A percentile compares a stretch with the other conserved stretches of the same genome.
Conservation (phyloP, 345 rosid species). For the Gossypium stocksii region DNA sequence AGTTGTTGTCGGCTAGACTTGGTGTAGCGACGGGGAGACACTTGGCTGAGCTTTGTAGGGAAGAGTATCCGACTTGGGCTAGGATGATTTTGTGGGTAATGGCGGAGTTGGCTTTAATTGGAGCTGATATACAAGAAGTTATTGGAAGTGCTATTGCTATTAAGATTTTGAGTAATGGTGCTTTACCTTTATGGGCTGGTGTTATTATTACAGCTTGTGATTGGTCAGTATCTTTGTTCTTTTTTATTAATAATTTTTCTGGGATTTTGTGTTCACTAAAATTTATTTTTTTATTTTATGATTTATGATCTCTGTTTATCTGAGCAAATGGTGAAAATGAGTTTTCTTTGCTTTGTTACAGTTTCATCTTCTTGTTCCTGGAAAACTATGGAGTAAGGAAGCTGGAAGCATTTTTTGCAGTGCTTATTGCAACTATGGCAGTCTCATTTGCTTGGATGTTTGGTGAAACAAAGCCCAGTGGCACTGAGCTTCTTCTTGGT, state of each 20-base stretch:
- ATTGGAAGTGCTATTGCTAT: constrained; percentile 94
- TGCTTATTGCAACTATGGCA: constrained; percentile 80
- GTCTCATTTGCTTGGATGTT: constrained; percentile 95
- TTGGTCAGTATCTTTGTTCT: constrained; percentile 46
- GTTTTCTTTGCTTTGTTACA: constrained; percentile 29
- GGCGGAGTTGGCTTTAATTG: constrained; percentile 90
- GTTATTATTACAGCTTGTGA: constrained; percentile 85
- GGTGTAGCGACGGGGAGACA: constrained; percentile 95
- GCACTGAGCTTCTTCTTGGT: constrained; percentile 78
- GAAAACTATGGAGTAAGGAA: constrained; percentile 95
- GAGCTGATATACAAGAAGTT: constrained; percentile 93
- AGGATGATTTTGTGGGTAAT: constrained; percentile 71
- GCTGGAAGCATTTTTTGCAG: constrained; percentile 83
- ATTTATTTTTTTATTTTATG: too few species aligned
- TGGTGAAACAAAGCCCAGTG: constrained; percentile 77
- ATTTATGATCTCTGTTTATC: not conserved
- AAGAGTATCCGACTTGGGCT: constrained; percentile 92
- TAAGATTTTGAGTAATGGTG: constrained; percentile 73
- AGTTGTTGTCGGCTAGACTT: constrained; percentile 80
- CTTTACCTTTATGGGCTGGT: constrained; percentile 85
- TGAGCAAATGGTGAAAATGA: not conserved
- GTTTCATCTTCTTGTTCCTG: constrained; percentile 81
- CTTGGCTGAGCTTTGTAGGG: constrained; percentile 90
- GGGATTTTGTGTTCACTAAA: not conserved
- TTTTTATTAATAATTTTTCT: not conserved